Percentiles rank a stretch among this genome's conserved stretches.
Conservation (phyloP, 306 rosid species). For the Rosa chinensis region DNA sequence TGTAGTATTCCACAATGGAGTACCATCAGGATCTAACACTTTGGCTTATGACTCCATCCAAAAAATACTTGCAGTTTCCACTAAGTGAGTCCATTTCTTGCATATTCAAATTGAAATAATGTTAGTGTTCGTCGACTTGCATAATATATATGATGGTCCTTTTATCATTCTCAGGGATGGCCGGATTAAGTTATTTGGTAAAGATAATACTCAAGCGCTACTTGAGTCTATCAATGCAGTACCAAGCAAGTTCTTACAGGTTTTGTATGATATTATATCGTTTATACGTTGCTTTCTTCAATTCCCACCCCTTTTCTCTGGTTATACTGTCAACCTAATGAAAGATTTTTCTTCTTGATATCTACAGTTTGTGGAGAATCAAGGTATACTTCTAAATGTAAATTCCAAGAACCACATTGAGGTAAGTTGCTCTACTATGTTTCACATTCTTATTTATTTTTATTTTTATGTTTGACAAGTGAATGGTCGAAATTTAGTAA, state of each 20-base stretch:
- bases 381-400: slow-evolving; percentile 64
- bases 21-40: slow-evolving; percentile 54
- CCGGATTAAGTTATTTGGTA: slow-evolving; percentile 72
- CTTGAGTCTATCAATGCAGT: slow-evolving; percentile 61
- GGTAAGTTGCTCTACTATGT: slow-evolving; percentile 38
- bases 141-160: not conserved
- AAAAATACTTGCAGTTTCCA: slow-evolving; percentile 71
- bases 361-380: slow-evolving; percentile 69
- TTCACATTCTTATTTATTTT: not conserved
- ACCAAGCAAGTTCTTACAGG: slow-evolving; percentile 81
- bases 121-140: not conserved
- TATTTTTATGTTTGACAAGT: not conserved
- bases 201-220: slow-evolving; percentile 64
- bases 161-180: slow-evolving; percentile 59
- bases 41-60: slow-evolving; percentile 68
- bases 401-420: slow-evolving; percentile 66
- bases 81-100: slow-evolving; percentile 50
- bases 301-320: not conserved
- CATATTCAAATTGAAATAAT: not conserved
- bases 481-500: not conserved
- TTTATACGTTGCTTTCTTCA: not conserved
- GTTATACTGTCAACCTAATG: too few relatives aligned
- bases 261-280: slow-evolving; percentile 4
- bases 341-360: slow-evolving; percentile 12
- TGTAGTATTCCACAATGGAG: slow-evolving; percentile 63